These are phyloP conservation scores for Triticum urartu DNA, from an alignment of 176 grass and related monocot species.

Conservation along the genomic window DNA sequence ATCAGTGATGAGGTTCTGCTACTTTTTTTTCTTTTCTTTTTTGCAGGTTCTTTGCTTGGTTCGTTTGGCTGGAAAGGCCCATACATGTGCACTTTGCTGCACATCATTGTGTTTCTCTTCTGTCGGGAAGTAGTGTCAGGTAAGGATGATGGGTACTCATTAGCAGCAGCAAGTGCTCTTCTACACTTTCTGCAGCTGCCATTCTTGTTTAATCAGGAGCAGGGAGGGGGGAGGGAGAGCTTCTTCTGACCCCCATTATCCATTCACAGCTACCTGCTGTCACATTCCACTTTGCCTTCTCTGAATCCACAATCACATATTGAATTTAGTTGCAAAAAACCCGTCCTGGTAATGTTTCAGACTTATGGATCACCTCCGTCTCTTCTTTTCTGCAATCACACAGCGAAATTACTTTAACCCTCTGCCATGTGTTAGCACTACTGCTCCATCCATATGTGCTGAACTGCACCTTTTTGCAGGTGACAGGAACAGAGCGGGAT, in stretches of 20 bases:
- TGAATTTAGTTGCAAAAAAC: background rate
- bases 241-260: no score
- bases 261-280: background rate
- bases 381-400: background rate
- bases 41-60: background rate
- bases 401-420: background rate
- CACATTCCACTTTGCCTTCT: background rate
- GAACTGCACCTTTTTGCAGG: slow-evolving; percentile 23
- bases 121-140: background rate
- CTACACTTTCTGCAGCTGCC: background rate
- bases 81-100: background rate
- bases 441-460: background rate
- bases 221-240: background rate
- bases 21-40: background rate
- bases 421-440: background rate
- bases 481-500: slow-evolving; percentile 50
- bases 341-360: background rate
- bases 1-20: background rate
- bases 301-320: background rate
- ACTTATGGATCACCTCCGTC: background rate
- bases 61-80: background rate
- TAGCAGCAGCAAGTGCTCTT: background rate
- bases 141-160: background rate
- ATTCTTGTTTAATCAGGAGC: background rate
- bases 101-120: background rate